Conservation (phyloP, 2,329 filamentous ascomycete species). For the Verruconis gallopava region DNA sequence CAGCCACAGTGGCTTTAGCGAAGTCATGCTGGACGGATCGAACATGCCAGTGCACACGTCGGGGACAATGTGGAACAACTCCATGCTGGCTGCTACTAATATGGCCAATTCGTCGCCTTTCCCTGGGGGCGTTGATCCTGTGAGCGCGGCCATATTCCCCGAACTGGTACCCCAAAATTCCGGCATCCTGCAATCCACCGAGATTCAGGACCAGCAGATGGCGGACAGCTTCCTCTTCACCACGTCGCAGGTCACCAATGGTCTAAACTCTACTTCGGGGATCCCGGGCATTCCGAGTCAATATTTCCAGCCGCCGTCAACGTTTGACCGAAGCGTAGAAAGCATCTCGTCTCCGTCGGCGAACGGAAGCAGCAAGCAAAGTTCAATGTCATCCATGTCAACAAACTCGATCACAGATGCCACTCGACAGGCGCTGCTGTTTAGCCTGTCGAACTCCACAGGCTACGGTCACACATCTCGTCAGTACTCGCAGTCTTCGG, state of each 20-base stretch:
- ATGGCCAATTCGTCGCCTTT: constrained; percentile 50
- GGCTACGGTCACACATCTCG: constrained; percentile 39
- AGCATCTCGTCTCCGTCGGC: constrained; percentile 53
- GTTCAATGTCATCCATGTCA: constrained; percentile 46
- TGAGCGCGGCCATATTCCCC: constrained; percentile 53
- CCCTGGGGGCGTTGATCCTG: constrained; percentile 33
- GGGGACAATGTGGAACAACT: constrained; percentile 25
- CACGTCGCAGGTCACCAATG: constrained; percentile 62
- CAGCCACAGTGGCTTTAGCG: constrained; percentile 82
- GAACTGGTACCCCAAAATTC: constrained; percentile 47
- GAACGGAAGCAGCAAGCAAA: constrained; percentile 44
- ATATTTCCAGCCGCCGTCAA: constrained; percentile 50
- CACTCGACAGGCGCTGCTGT: constrained; percentile 49
- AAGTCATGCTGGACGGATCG: constrained; percentile 74
- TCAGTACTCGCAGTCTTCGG: constrained; percentile 46
- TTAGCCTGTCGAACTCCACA: constrained; percentile 47
- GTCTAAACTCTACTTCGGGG: constrained; percentile 54
- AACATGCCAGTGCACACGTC: constrained; percentile 23
- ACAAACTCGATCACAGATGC: constrained; percentile 55
- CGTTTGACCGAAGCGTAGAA: constrained; percentile 47
- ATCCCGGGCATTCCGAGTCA: constrained; percentile 54
- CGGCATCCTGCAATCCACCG: constrained; percentile 61
- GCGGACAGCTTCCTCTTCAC: constrained; percentile 60
- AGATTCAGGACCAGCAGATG: constrained; percentile 54
- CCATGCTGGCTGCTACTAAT: constrained; percentile 36